Percentiles rank a stretch among this genome's conserved stretches.
phyloP scores from a whole-genome alignment of 2,329 filamentous ascomycete species.

The Colletotrichum camelliae region DNA sequence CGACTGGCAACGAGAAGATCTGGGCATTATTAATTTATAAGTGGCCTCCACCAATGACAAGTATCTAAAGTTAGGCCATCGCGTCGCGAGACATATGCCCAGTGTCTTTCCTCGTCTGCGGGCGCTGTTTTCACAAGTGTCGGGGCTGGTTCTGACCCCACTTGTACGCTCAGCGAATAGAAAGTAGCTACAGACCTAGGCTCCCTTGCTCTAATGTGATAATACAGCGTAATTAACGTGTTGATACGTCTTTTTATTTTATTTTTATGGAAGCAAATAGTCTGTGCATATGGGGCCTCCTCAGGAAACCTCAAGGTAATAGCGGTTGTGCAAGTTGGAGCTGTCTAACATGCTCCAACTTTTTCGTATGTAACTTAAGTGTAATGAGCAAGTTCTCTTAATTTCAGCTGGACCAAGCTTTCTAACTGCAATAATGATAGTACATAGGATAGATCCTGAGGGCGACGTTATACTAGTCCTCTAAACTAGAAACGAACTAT shows the following conservation, averaged over 20 bases:
- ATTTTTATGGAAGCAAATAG: background rate
- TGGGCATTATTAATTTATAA: too few relatives aligned
- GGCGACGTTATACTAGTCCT: too few relatives aligned
- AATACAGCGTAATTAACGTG: background rate
- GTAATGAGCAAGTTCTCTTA: too few relatives aligned
- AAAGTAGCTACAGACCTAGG: background rate
- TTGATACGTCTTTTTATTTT: background rate
- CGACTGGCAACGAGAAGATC: too few relatives aligned
- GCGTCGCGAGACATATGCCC: background rate
- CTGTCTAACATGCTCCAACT: background rate
- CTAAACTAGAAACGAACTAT: too few relatives aligned
- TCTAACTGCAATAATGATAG: too few relatives aligned
- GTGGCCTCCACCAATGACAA: background rate
- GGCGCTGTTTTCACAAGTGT: background rate
- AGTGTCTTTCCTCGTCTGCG: background rate
- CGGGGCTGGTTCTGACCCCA: background rate
- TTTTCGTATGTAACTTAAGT: too few relatives aligned
- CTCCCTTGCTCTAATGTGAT: background rate
- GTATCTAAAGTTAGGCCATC: background rate
- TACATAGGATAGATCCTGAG: too few relatives aligned
- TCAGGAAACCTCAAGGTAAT: background rate
- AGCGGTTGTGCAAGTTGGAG: background rate
- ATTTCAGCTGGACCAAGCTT: too few relatives aligned
- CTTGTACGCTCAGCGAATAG: background rate
- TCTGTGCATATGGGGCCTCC: background rate